Evolutionary conservation across 371 early-diverging fungal genomes (phyloP).

Genomic region (Apophysomyces elegans): DNA sequence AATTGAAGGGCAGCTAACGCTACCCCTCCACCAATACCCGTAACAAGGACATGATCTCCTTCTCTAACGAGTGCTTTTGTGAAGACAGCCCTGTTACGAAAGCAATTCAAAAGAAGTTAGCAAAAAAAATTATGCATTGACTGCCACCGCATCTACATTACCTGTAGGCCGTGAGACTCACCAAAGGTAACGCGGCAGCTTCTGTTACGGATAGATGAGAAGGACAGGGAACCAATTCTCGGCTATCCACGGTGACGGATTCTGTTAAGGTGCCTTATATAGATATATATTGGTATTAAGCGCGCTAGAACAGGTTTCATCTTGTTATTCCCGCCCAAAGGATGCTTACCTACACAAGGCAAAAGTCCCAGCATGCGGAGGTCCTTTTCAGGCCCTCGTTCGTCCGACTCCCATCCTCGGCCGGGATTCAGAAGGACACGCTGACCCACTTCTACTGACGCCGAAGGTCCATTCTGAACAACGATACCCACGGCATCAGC

Average conservation of each 20-base stretch:
- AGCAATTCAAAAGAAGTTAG: no score
- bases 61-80: slow-evolving; percentile 60
- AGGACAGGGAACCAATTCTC: slow-evolving; percentile 59
- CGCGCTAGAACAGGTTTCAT: background rate
- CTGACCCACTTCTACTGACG: slow-evolving; percentile 31
- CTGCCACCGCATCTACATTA: slow-evolving; percentile 13
- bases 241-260: slow-evolving; percentile 49
- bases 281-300: background rate
- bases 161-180: slow-evolving; percentile 72
- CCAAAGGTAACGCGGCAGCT: slow-evolving; percentile 73
- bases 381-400: slow-evolving; percentile 62
- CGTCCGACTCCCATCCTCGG: slow-evolving; percentile 62
- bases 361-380: slow-evolving; percentile 64
- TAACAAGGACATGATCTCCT: slow-evolving; percentile 68
- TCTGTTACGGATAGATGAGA: slow-evolving; percentile 63
- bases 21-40: slow-evolving; percentile 82
- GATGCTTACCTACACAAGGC: slow-evolving; percentile 46
- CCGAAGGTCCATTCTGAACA: slow-evolving; percentile 19
- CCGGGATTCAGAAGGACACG: slow-evolving; percentile 62
- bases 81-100: slow-evolving; percentile 48
- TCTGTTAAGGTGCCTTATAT: slow-evolving; percentile 64
- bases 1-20: slow-evolving; percentile 73
- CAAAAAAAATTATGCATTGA: background rate
- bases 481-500: slow-evolving; percentile 67
- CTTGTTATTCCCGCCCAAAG: no score